Evolutionary conservation across 1,284 basidiomycete genomes (phyloP).

Genomic region (Ganoderma leucocontextum): DNA sequence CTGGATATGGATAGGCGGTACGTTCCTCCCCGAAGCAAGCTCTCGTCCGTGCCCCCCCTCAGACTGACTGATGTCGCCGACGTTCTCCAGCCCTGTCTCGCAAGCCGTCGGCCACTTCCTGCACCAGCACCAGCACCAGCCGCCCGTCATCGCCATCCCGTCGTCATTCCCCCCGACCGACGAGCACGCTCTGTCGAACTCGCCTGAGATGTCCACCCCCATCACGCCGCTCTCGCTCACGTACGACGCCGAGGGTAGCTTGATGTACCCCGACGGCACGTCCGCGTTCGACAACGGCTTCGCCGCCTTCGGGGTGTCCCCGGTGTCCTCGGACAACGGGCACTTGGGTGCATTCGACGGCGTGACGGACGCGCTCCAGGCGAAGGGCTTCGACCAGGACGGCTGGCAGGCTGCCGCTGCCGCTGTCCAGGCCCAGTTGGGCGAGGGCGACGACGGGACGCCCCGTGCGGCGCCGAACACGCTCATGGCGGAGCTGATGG

Average conservation of each 20-base stretch:
- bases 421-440: neutral
- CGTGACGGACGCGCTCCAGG: slow-evolving; percentile 17
- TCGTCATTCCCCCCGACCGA: neutral
- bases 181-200: neutral
- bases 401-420: neutral
- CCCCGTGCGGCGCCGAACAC: neutral
- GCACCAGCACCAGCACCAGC: neutral
- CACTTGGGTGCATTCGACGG: slow-evolving; percentile 13
- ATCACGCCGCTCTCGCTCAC: slow-evolving; percentile 33
- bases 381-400: slow-evolving; percentile 12
- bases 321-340: slow-evolving; percentile 12
- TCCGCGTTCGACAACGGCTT: slow-evolving; percentile 20
- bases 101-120: slow-evolving; percentile 3
- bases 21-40: neutral
- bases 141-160: neutral
- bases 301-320: slow-evolving; percentile 5
- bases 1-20: neutral
- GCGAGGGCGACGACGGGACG: neutral
- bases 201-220: slow-evolving; percentile 3
- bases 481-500: neutral
- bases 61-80: neutral
- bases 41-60: neutral
- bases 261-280: slow-evolving; percentile 18
- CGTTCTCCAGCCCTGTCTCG: neutral
- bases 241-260: slow-evolving; percentile 7